Conservation (phyloP, 257 asterid species). For the Salvia miltiorrhiza region DNA sequence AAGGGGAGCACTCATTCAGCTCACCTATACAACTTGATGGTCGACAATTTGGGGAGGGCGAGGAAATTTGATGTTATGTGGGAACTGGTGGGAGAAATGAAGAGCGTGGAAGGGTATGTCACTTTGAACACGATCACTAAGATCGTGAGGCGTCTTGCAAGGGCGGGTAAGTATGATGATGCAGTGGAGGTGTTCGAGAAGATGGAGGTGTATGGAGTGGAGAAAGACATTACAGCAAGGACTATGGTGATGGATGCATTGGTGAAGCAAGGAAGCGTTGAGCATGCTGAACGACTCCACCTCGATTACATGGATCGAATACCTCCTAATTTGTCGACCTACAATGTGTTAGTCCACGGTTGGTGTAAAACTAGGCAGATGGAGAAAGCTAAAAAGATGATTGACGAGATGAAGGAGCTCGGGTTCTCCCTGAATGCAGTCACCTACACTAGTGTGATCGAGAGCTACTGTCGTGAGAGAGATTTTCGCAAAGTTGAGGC, state of each 20-base stretch:
- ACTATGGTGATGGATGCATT: slow-evolving; percentile 57
- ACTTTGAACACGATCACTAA: slow-evolving; percentile 53
- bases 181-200: slow-evolving; percentile 50
- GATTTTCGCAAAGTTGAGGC: slow-evolving; percentile 72
- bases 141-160: slow-evolving; percentile 68
- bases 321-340: slow-evolving; percentile 50
- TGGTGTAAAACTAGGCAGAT: slow-evolving; percentile 78
- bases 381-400: slow-evolving; percentile 49
- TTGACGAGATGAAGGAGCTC: slow-evolving; percentile 52
- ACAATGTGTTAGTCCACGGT: slow-evolving; percentile 70
- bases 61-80: slow-evolving; percentile 66
- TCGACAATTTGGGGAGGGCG: slow-evolving; percentile 67
- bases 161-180: slow-evolving; percentile 62
- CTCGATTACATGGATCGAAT: slow-evolving; percentile 40
- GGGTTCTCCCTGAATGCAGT: slow-evolving; percentile 55
- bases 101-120: slow-evolving; percentile 42
- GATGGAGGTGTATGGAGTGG: slow-evolving; percentile 44
- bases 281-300: slow-evolving; percentile 60
- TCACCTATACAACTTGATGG: slow-evolving; percentile 52
- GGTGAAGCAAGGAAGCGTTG: slow-evolving; percentile 71
- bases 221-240: slow-evolving; percentile 40
- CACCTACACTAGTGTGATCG: slow-evolving; percentile 65
- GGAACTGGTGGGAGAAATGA: slow-evolving; percentile 78
- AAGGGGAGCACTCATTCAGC: slow-evolving; percentile 44
- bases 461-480: slow-evolving; percentile 62